Evolutionary conservation across 2,329 filamentous ascomycete genomes (phyloP).

Genomic region (Cadophora malorum): DNA sequence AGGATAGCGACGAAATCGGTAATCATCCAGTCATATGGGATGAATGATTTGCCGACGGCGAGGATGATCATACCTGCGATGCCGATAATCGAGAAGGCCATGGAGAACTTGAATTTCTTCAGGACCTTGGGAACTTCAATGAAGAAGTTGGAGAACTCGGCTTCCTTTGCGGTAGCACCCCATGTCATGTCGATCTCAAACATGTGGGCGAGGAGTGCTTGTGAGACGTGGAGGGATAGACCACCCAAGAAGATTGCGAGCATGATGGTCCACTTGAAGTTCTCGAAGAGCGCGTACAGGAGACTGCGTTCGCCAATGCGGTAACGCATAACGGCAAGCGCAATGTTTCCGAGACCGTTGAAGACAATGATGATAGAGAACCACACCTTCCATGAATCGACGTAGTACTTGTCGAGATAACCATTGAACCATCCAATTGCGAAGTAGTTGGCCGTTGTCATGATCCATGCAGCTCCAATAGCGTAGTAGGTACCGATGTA

Average conservation of each 20-base stretch:
- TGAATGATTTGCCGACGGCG: constrained; percentile 52
- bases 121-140: constrained; percentile 82
- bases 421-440: constrained; percentile 78
- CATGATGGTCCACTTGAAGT: constrained; percentile 76
- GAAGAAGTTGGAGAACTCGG: constrained; percentile 82
- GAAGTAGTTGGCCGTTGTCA: constrained; percentile 78
- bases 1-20: constrained; percentile 77
- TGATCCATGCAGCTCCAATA: constrained; percentile 76
- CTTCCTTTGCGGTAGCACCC: constrained; percentile 85
- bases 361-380: constrained; percentile 82
- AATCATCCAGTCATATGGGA: constrained; percentile 71
- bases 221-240: constrained; percentile 79
- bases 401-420: constrained; percentile 80
- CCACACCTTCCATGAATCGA: constrained; percentile 81
- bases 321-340: constrained; percentile 76
- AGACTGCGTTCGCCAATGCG: constrained; percentile 69
- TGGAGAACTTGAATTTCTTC: constrained; percentile 67
- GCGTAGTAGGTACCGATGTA: constrained; percentile 85
- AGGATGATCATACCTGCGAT: constrained; percentile 57
- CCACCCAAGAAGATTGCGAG: constrained; percentile 84
- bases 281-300: constrained; percentile 62
- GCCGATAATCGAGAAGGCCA: constrained; percentile 68
- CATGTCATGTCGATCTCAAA: constrained; percentile 86
- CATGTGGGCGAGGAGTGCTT: constrained; percentile 82
- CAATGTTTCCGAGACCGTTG: constrained; percentile 75